Evolutionary conservation across 495 filamentous ascomycete species (phyloP), one percentile per base, ranked within the genome.

Genomic region (Entonaema liquescens): DNA sequence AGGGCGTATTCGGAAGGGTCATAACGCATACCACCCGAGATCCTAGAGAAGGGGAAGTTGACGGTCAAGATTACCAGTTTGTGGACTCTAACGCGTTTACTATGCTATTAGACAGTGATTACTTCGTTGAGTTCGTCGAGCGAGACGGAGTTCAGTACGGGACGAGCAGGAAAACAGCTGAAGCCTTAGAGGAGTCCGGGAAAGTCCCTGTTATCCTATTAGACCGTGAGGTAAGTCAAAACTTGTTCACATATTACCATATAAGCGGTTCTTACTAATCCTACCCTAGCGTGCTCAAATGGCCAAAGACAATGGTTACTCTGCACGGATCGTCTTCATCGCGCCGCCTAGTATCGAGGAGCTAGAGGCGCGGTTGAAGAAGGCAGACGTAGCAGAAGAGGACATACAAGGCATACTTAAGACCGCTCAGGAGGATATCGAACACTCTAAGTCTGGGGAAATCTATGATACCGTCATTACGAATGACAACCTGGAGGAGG

Each of bases 321-420:
- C 88, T 58, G 90, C 92, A 19, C 85, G 92, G 3, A 91, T 90
- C 71, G 74, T 95, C 40, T 92, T 95, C 76, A 79, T 96, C 52
- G 81, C 87, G 9, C 91, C 93, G 0, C 90, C 92, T 0, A 86
- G 83, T 2, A 49, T 89, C 23, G 85, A 91, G 26, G 83, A 85
- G 17, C 79, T 94, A 13, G 89, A 93, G 74, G 74, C 82, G 66
- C 81, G 90, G 56, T 76, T 93, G 44, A 83, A 86, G 15, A 84
- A 86, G 2, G 75, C 86, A 5, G 89, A 87, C 3, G 85, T 91
- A 62, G 80, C 81, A 3, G 90, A 92, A 61, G 91, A 92, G 7
- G 86, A 84, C 42, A 78, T 94, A 29, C 73, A 83, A 69, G 85
- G 85, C 75, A 77, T 87, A 33, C 73, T 95, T 33, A 80, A 85